Evolutionary conservation across 495 filamentous ascomycete species (phyloP), one percentile per base, ranked within the genome.

Genomic region (Aspergillus taichungensis): DNA sequence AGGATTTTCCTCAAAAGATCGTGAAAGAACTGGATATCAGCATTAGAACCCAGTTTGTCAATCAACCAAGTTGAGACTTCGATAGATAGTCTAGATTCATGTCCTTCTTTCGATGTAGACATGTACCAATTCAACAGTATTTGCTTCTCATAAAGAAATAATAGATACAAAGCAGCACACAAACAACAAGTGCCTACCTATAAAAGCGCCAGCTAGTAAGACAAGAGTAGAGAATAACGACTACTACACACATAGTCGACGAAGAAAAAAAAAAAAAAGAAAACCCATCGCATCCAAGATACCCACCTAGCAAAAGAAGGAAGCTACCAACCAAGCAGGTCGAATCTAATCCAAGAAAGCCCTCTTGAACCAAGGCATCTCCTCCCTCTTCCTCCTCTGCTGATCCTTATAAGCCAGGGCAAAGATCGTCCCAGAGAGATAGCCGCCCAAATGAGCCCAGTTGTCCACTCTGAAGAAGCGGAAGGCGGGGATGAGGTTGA

Each of bases 381-480:
- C 40, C 40, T 55, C 34, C 45, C 46, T 34, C 47, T 53, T 50
- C 42, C 54, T 40, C 34, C 49, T 54, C 44, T 37, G 37, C 37
- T 47, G 51, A 24, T 58, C 47, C 4, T 54, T 59, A 9, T 59
- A 56, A 3, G 51, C 34, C 28, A 53, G 43, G 5, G 61, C 64
- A 50, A 60, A 72, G 3, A 65, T 49, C 6, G 56, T 51, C 33
- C 84, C 85, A 3, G 64, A 57, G 2, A 68, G 53, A 49, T 81
- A 75, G 2, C 88, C 88, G 18, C 77, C 79, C 28, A 91, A 51
- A 69, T 94, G 88, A n/a, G 83, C 81, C 37, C 69, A 71, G 43
- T 88, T 67, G 53, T 94, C 87, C 35, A 85, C 61, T 14, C 59
- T 62, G 18, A 43, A 43, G 3, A 56, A 44, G 27, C 55, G 61